These are phyloP conservation scores for Trichoderma erinaceum DNA, from an alignment of 495 filamentous ascomycete species.

Conservation along the genomic window DNA sequence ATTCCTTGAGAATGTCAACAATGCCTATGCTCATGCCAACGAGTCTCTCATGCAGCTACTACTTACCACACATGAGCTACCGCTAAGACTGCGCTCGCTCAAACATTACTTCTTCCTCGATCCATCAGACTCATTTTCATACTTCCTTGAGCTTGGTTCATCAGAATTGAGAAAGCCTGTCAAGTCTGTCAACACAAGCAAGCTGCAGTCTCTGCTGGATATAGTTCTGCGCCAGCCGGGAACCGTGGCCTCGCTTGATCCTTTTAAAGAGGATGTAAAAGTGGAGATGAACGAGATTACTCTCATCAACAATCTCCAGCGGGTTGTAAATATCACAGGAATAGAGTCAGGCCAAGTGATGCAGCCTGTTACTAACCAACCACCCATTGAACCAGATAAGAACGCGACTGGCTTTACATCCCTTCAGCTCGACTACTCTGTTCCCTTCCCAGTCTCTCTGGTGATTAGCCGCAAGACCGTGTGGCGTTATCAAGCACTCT, in stretches of 20 bases:
- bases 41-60: constrained; percentile 86
- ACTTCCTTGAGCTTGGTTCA: constrained; percentile 85
- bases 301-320: constrained; percentile 87
- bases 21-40: constrained; percentile 91
- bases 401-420: constrained; percentile 84
- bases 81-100: constrained; percentile 74
- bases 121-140: constrained; percentile 93
- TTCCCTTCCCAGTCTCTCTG: constrained; percentile 93
- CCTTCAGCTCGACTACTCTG: constrained; percentile 84
- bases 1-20: constrained; percentile 92
- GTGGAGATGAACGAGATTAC: constrained; percentile 93
- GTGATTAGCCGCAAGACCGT: constrained; percentile 95
- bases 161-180: constrained; percentile 86
- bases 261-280: constrained; percentile 96
- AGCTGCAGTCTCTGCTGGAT: constrained; percentile 89
- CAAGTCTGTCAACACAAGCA: constrained; percentile 80
- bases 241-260: constrained; percentile 86
- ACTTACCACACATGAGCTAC: constrained; percentile 84
- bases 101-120: constrained; percentile 99
- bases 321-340: constrained; percentile 90
- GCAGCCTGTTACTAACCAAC: constrained; percentile 42
- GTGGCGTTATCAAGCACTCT: constrained; percentile 91
- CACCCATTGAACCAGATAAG: constrained; percentile 67
- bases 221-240: constrained; percentile 91
- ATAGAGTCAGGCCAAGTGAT: constrained; percentile 78